Evolutionary conservation across 2,329 filamentous ascomycete genomes (phyloP).

Genomic region (Scedosporium dehoogii): DNA sequence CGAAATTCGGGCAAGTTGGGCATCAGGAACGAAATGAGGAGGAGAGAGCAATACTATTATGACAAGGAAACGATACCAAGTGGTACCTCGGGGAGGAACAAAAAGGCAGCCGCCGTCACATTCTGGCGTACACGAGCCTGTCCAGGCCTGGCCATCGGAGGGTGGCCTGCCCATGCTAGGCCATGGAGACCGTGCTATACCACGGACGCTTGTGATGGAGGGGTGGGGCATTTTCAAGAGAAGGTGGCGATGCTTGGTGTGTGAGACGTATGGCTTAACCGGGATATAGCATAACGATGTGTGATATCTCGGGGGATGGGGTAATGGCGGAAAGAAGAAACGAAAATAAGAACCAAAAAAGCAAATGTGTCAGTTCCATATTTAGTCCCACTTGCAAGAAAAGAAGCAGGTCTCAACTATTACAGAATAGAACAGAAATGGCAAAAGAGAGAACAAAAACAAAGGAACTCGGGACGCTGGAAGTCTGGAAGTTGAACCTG

Average conservation of each 20-base stretch:
- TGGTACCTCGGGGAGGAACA: not conserved
- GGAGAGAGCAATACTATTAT: not conserved
- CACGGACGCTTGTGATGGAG: not conserved
- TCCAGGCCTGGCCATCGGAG: not conserved
- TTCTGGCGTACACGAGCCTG: not conserved
- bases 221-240: not conserved
- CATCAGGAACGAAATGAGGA: not conserved
- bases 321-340: not conserved
- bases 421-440: not conserved
- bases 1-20: not conserved
- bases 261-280: not conserved
- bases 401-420: not conserved
- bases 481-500: not conserved
- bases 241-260: not conserved
- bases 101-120: not conserved
- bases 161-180: not conserved
- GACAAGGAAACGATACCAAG: not conserved
- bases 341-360: not conserved
- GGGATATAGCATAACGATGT: not conserved
- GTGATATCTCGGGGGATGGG: not conserved
- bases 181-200: not conserved
- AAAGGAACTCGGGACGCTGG: not conserved
- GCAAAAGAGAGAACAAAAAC: not conserved
- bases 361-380: not conserved
- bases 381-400: not conserved